Evolutionary conservation across 1,284 basidiomycete genomes (phyloP).

Genomic region (Tylopilus sp.): DNA sequence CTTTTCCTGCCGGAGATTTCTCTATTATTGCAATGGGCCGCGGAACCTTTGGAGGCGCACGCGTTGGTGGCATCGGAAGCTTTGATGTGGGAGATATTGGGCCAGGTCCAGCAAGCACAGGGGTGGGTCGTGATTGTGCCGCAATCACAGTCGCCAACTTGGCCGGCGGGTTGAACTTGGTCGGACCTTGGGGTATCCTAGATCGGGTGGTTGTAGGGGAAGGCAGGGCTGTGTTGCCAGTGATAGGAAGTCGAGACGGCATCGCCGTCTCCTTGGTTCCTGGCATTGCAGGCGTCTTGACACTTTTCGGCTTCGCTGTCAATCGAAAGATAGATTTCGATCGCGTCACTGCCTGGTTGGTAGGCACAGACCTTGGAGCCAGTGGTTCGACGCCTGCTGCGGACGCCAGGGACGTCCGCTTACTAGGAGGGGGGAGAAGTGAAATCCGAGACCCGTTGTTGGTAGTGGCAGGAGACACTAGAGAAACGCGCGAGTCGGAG

Average conservation of each 20-base stretch:
- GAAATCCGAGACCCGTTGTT: conserved; percentile 23
- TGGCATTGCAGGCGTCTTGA: conserved; percentile 17
- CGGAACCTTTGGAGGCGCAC: conserved; percentile 14
- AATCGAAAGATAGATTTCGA: conserved; percentile 34
- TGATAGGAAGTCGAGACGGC: conserved; percentile 16
- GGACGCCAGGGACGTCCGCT: conserved; percentile 30
- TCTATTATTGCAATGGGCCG: conserved; percentile 1
- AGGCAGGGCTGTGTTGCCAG: conserved; percentile 6
- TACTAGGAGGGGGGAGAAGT: conserved; percentile 25
- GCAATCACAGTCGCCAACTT: conserved; percentile 34
- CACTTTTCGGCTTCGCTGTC: conserved; percentile 27
- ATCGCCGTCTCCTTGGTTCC: not conserved
- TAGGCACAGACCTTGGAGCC: not conserved
- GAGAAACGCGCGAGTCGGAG: conserved; percentile 24
- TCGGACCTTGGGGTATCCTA: conserved; percentile 27
- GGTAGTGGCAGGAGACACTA: conserved; percentile 2
- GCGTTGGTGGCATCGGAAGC: conserved; percentile 21
- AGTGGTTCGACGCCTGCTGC: conserved; percentile 23
- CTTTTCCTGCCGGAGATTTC: conserved; percentile 5
- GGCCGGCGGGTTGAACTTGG: conserved; percentile 31
- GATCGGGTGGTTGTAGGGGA: conserved; percentile 13
- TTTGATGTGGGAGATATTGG: conserved; percentile 15
- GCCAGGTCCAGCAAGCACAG: not conserved
- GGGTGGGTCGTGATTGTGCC: conserved; percentile 20
- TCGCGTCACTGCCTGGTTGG: conserved; percentile 6